These are phyloP conservation scores for Geosmithia morbida DNA, from an alignment of 2,329 filamentous ascomycete genomes.

Conservation along the genomic window DNA sequence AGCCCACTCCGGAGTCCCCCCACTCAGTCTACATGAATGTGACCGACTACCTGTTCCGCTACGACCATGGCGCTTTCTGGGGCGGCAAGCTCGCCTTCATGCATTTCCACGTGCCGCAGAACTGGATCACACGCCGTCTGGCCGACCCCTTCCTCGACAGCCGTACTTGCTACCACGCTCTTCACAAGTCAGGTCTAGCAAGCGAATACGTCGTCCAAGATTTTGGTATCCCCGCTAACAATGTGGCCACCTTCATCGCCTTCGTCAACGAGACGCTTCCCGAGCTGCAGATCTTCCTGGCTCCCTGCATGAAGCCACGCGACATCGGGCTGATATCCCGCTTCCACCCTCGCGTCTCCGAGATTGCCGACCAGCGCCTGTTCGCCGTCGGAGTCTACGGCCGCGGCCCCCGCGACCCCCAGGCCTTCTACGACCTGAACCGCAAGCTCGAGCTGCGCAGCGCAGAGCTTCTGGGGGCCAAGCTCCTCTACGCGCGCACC, in stretches of 20 bases:
- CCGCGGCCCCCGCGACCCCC: slow-evolving; percentile 15
- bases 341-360: slow-evolving; percentile 15
- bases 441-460: slow-evolving; percentile 31
- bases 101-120: slow-evolving; percentile 37
- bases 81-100: slow-evolving; percentile 32
- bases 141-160: slow-evolving; percentile 38
- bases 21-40: slow-evolving; percentile 22
- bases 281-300: slow-evolving; percentile 14
- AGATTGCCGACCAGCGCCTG: slow-evolving; percentile 16
- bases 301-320: slow-evolving; percentile 11
- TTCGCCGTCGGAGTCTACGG: slow-evolving; percentile 33
- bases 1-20: slow-evolving; percentile 9
- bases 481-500: slow-evolving; percentile 40
- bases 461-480: slow-evolving; percentile 34
- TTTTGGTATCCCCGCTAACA: slow-evolving; percentile 17
- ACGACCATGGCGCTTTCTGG: slow-evolving; percentile 43
- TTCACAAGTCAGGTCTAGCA: slow-evolving; percentile 31
- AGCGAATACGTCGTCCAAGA: slow-evolving; percentile 36
- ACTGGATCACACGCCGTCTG: slow-evolving; percentile 30
- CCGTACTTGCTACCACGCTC: slow-evolving; percentile 34
- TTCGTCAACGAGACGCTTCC: slow-evolving; percentile 15
- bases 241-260: slow-evolving; percentile 11
- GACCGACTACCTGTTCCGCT: slow-evolving; percentile 40
- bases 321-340: slow-evolving; percentile 16
- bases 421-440: slow-evolving; percentile 29